Evolutionary conservation across 352 stramenopile species (phyloP), one percentile per base, ranked within the genome.

Genomic region (Blastocystis hominis): DNA sequence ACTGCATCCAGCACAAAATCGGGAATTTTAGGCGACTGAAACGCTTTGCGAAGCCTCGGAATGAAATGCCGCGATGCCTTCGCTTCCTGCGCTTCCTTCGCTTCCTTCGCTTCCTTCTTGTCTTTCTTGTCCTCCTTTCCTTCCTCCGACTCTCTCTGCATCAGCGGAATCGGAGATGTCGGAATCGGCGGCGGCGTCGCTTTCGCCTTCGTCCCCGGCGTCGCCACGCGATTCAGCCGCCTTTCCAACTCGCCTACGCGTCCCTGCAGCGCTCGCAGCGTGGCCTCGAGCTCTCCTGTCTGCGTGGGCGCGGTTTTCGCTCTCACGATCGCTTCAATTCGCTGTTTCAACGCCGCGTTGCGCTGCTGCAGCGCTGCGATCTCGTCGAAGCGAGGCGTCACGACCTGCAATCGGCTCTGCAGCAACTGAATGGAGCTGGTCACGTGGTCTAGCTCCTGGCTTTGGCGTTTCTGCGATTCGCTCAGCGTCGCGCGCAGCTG

Each of bases 1-100:
- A 80, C 70, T 20, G 70, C 70, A 30, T 80, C 63, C 53, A 80
- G 13, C 54, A 80, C 44, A 63, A 80, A 80, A 5, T 40, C 62
- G 6, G 70, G 70, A 6, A 80, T 13, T 6, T 80, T 80, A 4
- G 70, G 70, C 17, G 46, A 42, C 3, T 40, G 42, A 64, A 80
- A 80, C 30, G 70, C 70, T n/a, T 54, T 50, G 34, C 70, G 44
- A n/a, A 80, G 42, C n/a, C 70, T 20, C 17, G 70, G 70, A 40
- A 80, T 80, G n/a, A 62, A 80, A 9, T 80, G 70, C 4, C 24
- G 15, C 24, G 62, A 30, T 47, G 62, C 70, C 30, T 61, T 47
- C 50, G 20, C 24, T 15, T 80, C 20, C 53, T 62, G 30, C 54
- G 70, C n/a, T 0, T 1, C 7, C 9, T 72, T 50, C 34, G 15